Percentiles rank a stretch among this genome's conserved stretches.
phyloP scores from a whole-genome alignment of 2,329 filamentous ascomycete species.

The Fusarium sp. region DNA sequence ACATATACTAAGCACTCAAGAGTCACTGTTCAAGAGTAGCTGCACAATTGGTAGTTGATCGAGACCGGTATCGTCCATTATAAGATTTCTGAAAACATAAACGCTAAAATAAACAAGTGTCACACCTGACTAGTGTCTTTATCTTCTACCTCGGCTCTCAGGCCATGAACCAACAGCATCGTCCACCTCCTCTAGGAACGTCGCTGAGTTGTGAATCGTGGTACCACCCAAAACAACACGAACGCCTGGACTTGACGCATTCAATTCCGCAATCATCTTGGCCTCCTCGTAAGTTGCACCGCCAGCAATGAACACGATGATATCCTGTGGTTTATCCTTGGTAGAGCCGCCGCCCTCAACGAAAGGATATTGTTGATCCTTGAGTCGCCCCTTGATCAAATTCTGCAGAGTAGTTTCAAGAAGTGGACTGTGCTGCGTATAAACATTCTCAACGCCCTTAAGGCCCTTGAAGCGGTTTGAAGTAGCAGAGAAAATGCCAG shows the following conservation, averaged over 20 bases:
- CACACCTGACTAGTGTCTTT: background rate
- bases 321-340: conserved; percentile 95
- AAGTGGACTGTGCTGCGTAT: conserved; percentile 94
- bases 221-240: conserved; percentile 92
- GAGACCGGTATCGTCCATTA: background rate
- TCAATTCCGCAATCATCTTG: conserved; percentile 94
- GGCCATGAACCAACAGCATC: conserved; percentile 91
- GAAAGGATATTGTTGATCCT: conserved; percentile 91
- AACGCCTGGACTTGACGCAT: conserved; percentile 88
- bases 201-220: conserved; percentile 85
- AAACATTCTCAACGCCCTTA: conserved; percentile 98
- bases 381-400: conserved; percentile 89
- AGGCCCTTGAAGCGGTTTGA: conserved; percentile 91
- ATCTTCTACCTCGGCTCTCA: conserved; percentile 61
- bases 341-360: conserved; percentile 89
- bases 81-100: background rate
- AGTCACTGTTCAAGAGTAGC: background rate
- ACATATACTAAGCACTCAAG: background rate
- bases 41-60: background rate
- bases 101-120: conserved; percentile 12
- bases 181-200: conserved; percentile 91
- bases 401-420: conserved; percentile 90
- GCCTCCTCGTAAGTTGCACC: conserved; percentile 97
- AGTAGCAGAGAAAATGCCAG: conserved; percentile 90
- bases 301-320: conserved; percentile 93